Evolutionary conservation across 192 early-diverging fungal species (phyloP).

Genomic region (Radiomyces spectabilis): DNA sequence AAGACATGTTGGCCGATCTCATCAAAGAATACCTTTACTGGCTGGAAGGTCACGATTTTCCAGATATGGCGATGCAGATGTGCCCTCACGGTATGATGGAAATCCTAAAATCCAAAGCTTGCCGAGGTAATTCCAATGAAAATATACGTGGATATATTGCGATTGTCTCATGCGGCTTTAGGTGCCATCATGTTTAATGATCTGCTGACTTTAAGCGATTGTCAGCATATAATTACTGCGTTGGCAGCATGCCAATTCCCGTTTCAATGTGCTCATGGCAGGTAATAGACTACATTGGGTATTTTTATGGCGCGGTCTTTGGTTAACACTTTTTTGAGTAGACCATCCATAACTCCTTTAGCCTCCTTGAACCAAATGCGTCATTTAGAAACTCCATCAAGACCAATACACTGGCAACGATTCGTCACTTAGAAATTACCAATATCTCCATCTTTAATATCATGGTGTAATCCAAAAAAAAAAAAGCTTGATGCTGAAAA

Average conservation of each 20-base stretch:
- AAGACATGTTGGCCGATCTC: conserved; percentile 37
- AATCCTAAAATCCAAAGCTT: conserved; percentile 69
- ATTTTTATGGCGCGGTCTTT: not conserved
- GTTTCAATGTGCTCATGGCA: conserved; percentile 62
- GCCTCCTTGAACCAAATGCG: not conserved
- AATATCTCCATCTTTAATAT: too few species aligned
- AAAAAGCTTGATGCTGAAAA: too few species aligned
- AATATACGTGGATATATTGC: conserved; percentile 8
- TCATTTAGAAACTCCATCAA: not conserved
- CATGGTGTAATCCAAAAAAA: too few species aligned
- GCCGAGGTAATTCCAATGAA: conserved; percentile 33
- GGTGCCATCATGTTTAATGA: conserved; percentile 78
- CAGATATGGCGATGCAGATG: conserved; percentile 13
- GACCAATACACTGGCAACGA: conserved; percentile 9
- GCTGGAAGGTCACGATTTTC: conserved; percentile 23
- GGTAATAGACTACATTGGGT: conserved; percentile 3
- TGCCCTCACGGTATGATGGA: conserved; percentile 61
- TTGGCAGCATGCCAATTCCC: conserved; percentile 49
- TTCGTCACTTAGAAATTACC: not conserved
- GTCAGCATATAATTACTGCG: conserved; percentile 40
- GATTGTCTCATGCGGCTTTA: conserved; percentile 7
- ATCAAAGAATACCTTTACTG: conserved; percentile 37
- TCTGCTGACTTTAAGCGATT: conserved; percentile 34
- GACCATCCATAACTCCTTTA: conserved; percentile 8
- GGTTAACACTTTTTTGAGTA: not conserved